Evolutionary conservation across 176 grass and related monocot genomes (phyloP).

Genomic region (barley (Hordeum vulgare)): DNA sequence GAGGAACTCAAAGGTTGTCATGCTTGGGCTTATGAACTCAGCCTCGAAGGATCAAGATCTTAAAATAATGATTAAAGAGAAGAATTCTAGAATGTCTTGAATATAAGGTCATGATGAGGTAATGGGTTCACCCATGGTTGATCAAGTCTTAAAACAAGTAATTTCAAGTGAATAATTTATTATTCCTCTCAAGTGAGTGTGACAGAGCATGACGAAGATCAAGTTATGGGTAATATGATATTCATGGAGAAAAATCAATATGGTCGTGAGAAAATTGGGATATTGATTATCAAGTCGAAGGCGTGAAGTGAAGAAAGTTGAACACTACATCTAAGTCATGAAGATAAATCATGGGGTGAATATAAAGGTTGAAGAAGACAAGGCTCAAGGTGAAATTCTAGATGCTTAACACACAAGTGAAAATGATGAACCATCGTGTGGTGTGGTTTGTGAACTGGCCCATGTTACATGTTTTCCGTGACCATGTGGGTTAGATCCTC

Average conservation of each 20-base stretch:
- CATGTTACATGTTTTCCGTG: neutral
- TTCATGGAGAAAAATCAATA: too few species aligned
- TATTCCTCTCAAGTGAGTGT: neutral
- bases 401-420: too few species aligned
- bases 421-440: too few species aligned
- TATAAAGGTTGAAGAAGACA: too few species aligned
- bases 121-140: neutral
- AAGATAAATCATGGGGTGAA: too few species aligned
- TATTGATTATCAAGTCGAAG: neutral
- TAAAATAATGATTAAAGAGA: neutral
- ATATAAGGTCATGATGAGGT: neutral
- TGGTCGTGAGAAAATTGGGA: too few species aligned
- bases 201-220: neutral
- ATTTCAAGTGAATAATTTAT: neutral
- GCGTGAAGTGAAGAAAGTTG: too few species aligned
- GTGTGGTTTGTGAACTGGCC: neutral
- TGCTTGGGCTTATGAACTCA: too few species aligned
- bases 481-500: neutral
- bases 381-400: too few species aligned
- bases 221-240: neutral
- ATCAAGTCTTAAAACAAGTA: neutral
- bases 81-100: neutral
- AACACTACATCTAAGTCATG: too few species aligned
- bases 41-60: neutral
- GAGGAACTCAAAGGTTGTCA: too few species aligned